Evolutionary conservation across 306 rosid genomes (phyloP).

Genomic region (Arachis stenosperma): DNA sequence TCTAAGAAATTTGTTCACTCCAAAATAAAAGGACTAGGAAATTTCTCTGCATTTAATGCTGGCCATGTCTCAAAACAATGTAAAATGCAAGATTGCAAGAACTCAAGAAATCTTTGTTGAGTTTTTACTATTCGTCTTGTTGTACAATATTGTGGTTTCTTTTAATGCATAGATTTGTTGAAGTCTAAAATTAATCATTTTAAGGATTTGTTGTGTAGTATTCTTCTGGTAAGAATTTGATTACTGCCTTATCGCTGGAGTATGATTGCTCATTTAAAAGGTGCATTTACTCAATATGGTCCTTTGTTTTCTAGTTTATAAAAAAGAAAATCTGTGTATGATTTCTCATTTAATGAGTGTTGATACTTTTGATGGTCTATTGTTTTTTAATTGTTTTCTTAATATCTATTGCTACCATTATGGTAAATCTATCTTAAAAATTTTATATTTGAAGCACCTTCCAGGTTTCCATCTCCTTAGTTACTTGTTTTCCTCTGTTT

Average conservation of each 20-base stretch:
- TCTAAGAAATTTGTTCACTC: not conserved
- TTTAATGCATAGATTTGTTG: conserved; percentile 14
- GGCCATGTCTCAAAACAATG: conserved; percentile 10
- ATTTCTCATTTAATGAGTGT: conserved; percentile 2
- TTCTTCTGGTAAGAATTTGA: conserved; percentile 15
- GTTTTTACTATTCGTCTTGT: conserved; percentile 7
- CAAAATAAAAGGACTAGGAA: no score
- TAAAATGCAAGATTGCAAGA: not conserved
- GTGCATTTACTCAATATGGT: not conserved
- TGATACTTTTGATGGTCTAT: conserved; percentile 7
- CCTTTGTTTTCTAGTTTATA: not conserved
- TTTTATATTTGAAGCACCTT: conserved; percentile 8
- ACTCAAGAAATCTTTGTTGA: not conserved
- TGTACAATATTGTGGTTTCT: not conserved
- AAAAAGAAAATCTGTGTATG: not conserved
- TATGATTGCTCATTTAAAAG: not conserved
- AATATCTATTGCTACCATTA: not conserved
- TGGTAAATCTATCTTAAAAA: conserved; percentile 10
- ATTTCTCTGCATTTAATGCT: not conserved
- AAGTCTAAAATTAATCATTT: conserved; percentile 7
- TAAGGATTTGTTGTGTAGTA: conserved; percentile 18
- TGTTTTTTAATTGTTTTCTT: conserved; percentile 7
- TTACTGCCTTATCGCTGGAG: not conserved
- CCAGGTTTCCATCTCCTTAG: not conserved
- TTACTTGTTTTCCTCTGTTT: conserved; percentile 29